These are phyloP conservation scores for Mariannaea elegans DNA, from an alignment of 2,329 filamentous ascomycete genomes.

Conservation along the genomic window DNA sequence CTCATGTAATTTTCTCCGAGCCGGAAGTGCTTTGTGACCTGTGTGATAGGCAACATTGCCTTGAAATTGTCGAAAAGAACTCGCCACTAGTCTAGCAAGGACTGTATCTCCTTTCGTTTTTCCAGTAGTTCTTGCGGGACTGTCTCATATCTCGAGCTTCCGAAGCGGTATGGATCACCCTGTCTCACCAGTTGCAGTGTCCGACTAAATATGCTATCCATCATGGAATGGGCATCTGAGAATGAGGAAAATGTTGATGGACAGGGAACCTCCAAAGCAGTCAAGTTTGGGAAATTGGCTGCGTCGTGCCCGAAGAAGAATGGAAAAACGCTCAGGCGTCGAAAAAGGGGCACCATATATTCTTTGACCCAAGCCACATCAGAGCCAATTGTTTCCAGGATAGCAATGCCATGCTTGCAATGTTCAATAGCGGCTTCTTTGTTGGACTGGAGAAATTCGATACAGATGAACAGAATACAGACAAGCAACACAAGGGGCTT, in stretches of 20 bases:
- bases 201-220: slow-evolving; percentile 17
- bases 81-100: neutral
- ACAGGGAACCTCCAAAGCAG: neutral
- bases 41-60: neutral
- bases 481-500: slow-evolving; percentile 18
- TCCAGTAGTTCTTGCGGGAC: neutral
- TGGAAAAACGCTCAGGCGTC: slow-evolving; percentile 16
- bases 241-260: slow-evolving; percentile 1
- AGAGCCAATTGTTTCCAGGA: slow-evolving; percentile 9
- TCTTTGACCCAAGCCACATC: neutral
- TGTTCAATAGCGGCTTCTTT: slow-evolving; percentile 17
- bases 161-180: neutral
- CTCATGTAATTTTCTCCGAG: neutral
- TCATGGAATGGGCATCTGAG: slow-evolving; percentile 16
- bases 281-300: neutral
- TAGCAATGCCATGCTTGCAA: slow-evolving; percentile 7
- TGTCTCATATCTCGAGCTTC: neutral
- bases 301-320: slow-evolving; percentile 15
- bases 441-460: slow-evolving; percentile 25
- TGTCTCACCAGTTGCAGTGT: slow-evolving; percentile 2
- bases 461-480: slow-evolving; percentile 26
- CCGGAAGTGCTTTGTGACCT: neutral
- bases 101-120: neutral
- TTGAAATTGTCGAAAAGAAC: neutral
- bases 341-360: slow-evolving; percentile 20